Evolutionary conservation across 352 stramenopile genomes (phyloP).

Genomic region (Aphanomyces astaci): DNA sequence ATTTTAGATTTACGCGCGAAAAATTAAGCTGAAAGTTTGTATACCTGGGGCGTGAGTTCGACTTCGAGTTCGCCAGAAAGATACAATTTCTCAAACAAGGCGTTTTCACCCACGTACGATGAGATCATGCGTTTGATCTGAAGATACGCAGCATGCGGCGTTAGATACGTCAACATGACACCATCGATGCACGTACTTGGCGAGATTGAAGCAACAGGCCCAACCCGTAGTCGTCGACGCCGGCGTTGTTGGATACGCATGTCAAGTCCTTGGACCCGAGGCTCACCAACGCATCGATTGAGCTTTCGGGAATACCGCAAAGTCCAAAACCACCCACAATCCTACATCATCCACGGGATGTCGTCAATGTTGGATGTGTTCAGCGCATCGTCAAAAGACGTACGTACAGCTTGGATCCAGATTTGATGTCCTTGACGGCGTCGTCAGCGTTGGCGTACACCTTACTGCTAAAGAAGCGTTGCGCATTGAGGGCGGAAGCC

Average conservation of each 20-base stretch:
- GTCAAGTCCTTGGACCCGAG: constrained; percentile 79
- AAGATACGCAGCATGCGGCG: neutral
- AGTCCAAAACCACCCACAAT: constrained; percentile 87
- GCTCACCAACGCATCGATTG: constrained; percentile 68
- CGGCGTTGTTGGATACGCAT: constrained; percentile 90
- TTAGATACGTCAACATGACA: neutral
- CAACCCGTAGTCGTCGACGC: constrained; percentile 91
- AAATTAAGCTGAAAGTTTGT: neutral
- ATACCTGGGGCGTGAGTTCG: constrained; percentile 92
- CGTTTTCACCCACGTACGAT: constrained; percentile 96
- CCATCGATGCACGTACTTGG: constrained; percentile 42
- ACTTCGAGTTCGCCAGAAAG: constrained; percentile 90
- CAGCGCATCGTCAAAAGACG: too few relatives aligned
- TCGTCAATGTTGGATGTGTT: neutral
- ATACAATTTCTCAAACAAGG: constrained; percentile 89
- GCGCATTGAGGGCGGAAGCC: neutral
- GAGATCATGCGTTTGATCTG: constrained; percentile 95
- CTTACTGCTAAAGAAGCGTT: constrained; percentile 35
- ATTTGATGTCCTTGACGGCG: constrained; percentile 67
- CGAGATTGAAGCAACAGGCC: constrained; percentile 88
- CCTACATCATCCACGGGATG: constrained; percentile 28
- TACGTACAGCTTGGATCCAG: constrained; percentile 59
- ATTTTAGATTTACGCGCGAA: neutral
- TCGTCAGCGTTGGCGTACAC: constrained; percentile 56
- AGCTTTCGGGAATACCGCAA: constrained; percentile 89